phyloP scores from a whole-genome alignment of 371 early-diverging fungal genomes.

The Fennellomyces sp. region DNA sequence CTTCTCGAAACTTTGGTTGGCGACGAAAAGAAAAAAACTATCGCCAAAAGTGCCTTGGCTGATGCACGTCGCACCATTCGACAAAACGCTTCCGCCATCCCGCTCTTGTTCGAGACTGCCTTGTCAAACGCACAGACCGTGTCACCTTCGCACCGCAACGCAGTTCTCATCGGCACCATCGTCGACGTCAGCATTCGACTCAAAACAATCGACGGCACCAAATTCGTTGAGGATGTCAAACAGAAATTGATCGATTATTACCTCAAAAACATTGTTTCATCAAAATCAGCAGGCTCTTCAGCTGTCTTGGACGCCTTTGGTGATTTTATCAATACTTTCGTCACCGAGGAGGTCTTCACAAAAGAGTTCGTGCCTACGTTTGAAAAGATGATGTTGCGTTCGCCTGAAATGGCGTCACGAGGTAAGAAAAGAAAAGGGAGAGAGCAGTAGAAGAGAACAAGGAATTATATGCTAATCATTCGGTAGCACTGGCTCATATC shows the following conservation, averaged over 20 bases:
- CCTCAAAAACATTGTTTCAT: slow-evolving; percentile 60
- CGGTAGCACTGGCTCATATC: slow-evolving; percentile 51
- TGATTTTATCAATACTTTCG: slow-evolving; percentile 57
- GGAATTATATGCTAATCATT: slow-evolving; percentile 7
- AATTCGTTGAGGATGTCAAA: slow-evolving; percentile 41
- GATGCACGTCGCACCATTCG: slow-evolving; percentile 66
- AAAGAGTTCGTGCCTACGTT: slow-evolving; percentile 55
- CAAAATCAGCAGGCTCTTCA: slow-evolving; percentile 55
- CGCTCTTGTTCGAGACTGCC: slow-evolving; percentile 46
- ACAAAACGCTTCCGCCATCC: slow-evolving; percentile 51
- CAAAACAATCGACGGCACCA: slow-evolving; percentile 36
- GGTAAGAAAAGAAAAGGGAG: slow-evolving; percentile 41
- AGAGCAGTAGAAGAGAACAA: background rate
- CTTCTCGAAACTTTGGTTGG: slow-evolving; percentile 56
- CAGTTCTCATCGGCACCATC: slow-evolving; percentile 62
- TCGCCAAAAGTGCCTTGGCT: slow-evolving; percentile 54
- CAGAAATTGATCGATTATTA: slow-evolving; percentile 63
- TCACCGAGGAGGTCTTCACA: slow-evolving; percentile 57
- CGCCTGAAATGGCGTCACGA: slow-evolving; percentile 83
- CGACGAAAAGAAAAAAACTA: slow-evolving; percentile 39
- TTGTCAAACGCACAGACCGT: slow-evolving; percentile 42
- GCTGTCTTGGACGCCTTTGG: slow-evolving; percentile 59
- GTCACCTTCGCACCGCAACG: slow-evolving; percentile 55
- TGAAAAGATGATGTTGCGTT: slow-evolving; percentile 83
- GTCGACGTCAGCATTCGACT: slow-evolving; percentile 60